Evolutionary conservation across 2,329 filamentous ascomycete species (phyloP).

Genomic region (Cytospora paraplurivora): DNA sequence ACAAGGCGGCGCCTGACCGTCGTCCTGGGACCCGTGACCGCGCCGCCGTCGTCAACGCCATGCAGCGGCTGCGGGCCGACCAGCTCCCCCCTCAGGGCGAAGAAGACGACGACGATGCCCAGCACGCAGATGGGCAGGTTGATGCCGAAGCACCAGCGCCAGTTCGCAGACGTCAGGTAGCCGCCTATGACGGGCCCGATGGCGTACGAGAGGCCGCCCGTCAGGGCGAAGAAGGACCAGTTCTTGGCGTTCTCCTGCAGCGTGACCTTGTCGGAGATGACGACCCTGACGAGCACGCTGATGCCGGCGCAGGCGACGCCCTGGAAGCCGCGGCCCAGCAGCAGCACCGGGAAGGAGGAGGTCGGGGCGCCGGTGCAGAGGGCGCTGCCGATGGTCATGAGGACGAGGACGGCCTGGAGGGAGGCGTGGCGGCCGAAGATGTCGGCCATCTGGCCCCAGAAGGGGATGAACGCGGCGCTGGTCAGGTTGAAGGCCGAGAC

Average conservation of each 20-base stretch:
- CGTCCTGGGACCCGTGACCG: constrained; percentile 1
- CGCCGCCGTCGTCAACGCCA: constrained; percentile 43
- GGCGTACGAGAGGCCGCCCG: constrained; percentile 60
- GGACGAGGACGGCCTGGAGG: constrained; percentile 57
- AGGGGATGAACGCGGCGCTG: constrained; percentile 66
- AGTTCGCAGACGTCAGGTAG: constrained; percentile 55
- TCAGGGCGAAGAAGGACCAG: constrained; percentile 62
- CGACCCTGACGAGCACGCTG: constrained; percentile 60
- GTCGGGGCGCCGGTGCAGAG: constrained; percentile 61
- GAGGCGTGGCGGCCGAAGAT: constrained; percentile 64
- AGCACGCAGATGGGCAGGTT: constrained; percentile 57
- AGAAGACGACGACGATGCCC: constrained; percentile 55
- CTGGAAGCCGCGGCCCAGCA: constrained; percentile 65
- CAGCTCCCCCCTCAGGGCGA: constrained; percentile 61
- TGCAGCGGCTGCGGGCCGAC: constrained; percentile 53
- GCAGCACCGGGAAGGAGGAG: constrained; percentile 57
- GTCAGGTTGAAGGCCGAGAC: constrained; percentile 71
- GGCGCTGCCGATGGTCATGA: constrained; percentile 62
- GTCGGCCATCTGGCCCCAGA: constrained; percentile 65
- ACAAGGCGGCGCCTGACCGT: constrained; percentile 47
- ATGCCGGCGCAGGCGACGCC: constrained; percentile 64
- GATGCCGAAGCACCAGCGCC: constrained; percentile 69
- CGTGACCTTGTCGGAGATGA: constrained; percentile 65
- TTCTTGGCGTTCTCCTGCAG: constrained; percentile 63
- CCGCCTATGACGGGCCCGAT: constrained; percentile 65